Evolutionary conservation across 257 asterid species (phyloP).

Genomic region (Solanum neorickii): DNA sequence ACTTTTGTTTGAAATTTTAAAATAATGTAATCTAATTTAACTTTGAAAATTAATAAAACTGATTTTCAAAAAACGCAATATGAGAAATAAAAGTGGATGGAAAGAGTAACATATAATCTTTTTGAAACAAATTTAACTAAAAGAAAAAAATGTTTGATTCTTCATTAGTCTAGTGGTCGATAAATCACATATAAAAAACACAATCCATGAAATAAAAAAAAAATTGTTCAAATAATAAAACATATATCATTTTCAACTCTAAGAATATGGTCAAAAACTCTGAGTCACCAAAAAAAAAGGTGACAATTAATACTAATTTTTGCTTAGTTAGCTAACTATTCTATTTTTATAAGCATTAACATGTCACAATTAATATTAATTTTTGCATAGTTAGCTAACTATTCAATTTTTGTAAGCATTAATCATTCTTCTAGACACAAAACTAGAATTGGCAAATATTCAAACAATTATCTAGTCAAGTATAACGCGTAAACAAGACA

Average conservation of each 20-base stretch:
- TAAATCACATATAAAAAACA: not conserved
- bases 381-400: not conserved
- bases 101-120: too few relatives aligned
- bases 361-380: not conserved
- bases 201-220: accelerated
- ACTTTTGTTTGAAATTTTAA: too few relatives aligned
- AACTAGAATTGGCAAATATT: not conserved
- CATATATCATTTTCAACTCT: not conserved
- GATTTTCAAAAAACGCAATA: too few relatives aligned
- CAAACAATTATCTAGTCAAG: not conserved
- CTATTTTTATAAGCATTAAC: not conserved
- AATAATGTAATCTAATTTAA: too few relatives aligned
- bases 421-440: not conserved
- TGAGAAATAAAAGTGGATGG: too few relatives aligned
- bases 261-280: accelerated
- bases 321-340: not conserved
- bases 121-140: too few relatives aligned
- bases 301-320: not conserved
- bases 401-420: not conserved
- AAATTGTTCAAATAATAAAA: too few relatives aligned
- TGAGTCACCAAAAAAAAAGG: too few relatives aligned
- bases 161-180: accelerated
- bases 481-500: not conserved
- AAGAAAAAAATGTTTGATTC: too few relatives aligned
- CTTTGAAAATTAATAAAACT: too few relatives aligned